Base-by-base conservation (phyloP, 805 yeast genomes). In the Torulaspora delbrueckii region DNA sequence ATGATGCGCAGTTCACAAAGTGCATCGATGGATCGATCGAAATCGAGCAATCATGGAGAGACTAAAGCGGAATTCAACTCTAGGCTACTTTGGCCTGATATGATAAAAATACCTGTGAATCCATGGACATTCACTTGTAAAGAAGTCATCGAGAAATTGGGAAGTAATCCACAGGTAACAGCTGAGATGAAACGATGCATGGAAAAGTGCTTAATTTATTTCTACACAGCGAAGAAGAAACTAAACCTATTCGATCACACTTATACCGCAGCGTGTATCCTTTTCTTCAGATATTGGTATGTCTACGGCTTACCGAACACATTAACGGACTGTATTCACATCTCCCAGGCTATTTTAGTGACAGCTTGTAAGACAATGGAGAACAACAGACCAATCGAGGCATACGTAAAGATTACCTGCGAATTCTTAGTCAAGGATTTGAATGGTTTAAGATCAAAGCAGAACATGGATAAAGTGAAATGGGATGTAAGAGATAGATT, bases 291-390 rank as follows among this genome's bases (percentile, higher is more conserved):
- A 34, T 63, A 61, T 37, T 66, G 70, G 70, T 62, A 44, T 40
- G 42, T 58, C 4, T 59, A 58, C 47, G 63, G 60, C 5, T 43
- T 66, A 23, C 67, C 67, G 22, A 46, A 53, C 5, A 52, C 53
- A n/a, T 31, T 58, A 4, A 49, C 57, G 3, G 63, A 62, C 9
- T 62, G 68, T 36, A 57, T 63, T 13, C 62, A 61, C 41, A 46
- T 66, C 8, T 55, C 69, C 3, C 65, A 63, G 43, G 63, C 66
- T 1, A 55, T 65, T 14, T 38, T 66, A n/a, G 68, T 65, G 7
- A 66, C 69, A 2, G 66, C 68, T 2, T 65, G 70, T 45, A 66
- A 66, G 50, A 50, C 61, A 6, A 57, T 63, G 52, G 70, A 66
- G 47, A 66, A 66, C 38, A 65, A 65, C 49, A 59, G 70, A 43